Evolutionary conservation across 176 grass and related monocot species (phyloP).

Genomic region (Oryza australiensis): DNA sequence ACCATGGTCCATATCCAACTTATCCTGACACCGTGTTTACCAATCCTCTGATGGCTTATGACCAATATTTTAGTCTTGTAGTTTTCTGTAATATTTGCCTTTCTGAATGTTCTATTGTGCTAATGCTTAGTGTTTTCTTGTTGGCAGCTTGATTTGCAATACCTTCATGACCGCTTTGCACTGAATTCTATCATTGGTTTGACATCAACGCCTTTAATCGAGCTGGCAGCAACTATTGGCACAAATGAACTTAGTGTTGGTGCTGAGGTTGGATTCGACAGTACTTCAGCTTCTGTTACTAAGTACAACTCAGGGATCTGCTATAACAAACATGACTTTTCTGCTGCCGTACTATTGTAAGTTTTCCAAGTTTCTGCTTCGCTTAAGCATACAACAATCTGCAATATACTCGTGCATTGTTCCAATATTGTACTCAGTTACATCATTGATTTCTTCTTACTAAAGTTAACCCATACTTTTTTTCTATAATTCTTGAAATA

Average conservation of each 20-base stretch:
- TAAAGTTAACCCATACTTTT: not conserved
- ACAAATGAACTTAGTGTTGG: slow-evolving; percentile 63
- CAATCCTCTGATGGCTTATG: not conserved
- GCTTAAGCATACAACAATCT: not conserved
- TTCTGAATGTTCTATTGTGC: not conserved
- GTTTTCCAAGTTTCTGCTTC: slow-evolving; percentile 25
- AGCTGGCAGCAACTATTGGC: slow-evolving; percentile 67
- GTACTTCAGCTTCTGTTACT: slow-evolving; percentile 75
- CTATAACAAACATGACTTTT: slow-evolving; percentile 79
- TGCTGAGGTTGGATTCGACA: slow-evolving; percentile 90
- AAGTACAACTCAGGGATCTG: slow-evolving; percentile 87
- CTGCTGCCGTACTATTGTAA: slow-evolving; percentile 67
- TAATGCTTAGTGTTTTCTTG: slow-evolving; percentile 6
- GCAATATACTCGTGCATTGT: not conserved
- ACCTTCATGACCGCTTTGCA: slow-evolving; percentile 55
- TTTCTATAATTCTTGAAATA: not conserved
- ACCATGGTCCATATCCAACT: slow-evolving; percentile 10
- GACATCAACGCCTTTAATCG: slow-evolving; percentile 66
- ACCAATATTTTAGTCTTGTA: not conserved
- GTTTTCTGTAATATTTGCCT: not conserved
- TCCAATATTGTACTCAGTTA: not conserved
- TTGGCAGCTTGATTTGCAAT: slow-evolving; percentile 87
- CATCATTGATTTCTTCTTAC: not conserved
- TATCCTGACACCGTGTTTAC: not conserved
- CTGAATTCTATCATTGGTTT: slow-evolving; percentile 75